These are phyloP conservation scores for Mycena metata DNA, from an alignment of 768 basidiomycete species.

Conservation along the genomic window DNA sequence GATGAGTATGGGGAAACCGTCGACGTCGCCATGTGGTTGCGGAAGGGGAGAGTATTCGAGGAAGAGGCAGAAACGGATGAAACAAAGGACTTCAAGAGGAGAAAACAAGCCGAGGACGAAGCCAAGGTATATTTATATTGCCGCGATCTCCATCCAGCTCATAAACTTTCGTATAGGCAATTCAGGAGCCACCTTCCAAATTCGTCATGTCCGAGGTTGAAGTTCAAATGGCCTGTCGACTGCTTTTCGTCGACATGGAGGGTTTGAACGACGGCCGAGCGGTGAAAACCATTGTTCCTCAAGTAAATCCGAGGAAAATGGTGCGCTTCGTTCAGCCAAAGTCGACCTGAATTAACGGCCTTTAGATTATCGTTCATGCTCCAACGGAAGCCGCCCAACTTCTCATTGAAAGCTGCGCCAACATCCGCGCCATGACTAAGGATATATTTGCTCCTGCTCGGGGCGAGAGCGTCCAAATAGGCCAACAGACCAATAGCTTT, in stretches of 20 bases:
- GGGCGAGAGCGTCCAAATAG: conserved; percentile 89
- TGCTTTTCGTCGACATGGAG: conserved; percentile 96
- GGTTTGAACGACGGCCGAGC: conserved; percentile 97
- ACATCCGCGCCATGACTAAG: conserved; percentile 91
- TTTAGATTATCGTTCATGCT: conserved; percentile 91
- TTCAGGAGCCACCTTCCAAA: conserved; percentile 92
- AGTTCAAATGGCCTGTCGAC: conserved; percentile 85
- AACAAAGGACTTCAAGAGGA: conserved; percentile 75
- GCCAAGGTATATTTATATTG: conserved; percentile 68
- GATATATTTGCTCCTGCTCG: conserved; percentile 86
- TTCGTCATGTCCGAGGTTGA: conserved; percentile 83
- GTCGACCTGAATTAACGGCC: conserved; percentile 4
- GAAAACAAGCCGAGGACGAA: conserved; percentile 82
- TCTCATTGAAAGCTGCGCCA: conserved; percentile 84
- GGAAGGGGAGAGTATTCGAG: conserved; percentile 91
- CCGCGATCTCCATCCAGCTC: background rate
- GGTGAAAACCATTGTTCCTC: conserved; percentile 95
- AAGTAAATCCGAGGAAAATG: conserved; percentile 96
- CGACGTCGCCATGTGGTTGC: conserved; percentile 96
- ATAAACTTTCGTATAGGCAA: conserved; percentile 55
- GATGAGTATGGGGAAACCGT: conserved; percentile 97
- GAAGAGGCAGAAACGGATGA: conserved; percentile 91
- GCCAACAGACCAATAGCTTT: conserved; percentile 95
- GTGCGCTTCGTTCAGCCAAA: conserved; percentile 55
- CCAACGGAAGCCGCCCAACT: conserved; percentile 73